Percentiles rank a stretch among this genome's conserved stretches.
phyloP scores from a whole-genome alignment of 345 rosid species.

The Microcos paniculata region DNA sequence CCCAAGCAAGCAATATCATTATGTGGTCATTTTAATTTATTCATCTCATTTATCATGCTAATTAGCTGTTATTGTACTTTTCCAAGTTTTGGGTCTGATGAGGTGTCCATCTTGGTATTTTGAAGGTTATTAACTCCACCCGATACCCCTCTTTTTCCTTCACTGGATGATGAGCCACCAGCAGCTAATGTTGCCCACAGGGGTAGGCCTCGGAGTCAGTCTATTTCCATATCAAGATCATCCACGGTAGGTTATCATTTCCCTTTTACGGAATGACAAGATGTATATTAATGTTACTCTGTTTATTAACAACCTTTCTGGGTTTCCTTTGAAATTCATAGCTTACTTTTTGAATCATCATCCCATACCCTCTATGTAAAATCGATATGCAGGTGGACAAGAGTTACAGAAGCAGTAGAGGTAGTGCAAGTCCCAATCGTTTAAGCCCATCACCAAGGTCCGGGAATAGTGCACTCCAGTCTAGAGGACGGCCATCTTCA shows the following conservation, averaged over 20 bases:
- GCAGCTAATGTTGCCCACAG: conserved; percentile 52
- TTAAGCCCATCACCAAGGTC: conserved; percentile 88
- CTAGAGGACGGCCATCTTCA: conserved; percentile 82
- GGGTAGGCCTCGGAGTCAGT: conserved; percentile 91
- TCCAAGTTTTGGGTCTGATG: conserved; percentile 26
- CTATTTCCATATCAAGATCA: conserved; percentile 86
- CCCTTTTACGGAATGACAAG: conserved; percentile 15
- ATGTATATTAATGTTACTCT: background rate
- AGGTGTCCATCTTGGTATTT: conserved; percentile 32
- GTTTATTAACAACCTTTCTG: background rate
- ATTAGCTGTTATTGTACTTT: background rate
- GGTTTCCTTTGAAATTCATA: background rate
- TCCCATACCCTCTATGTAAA: background rate
- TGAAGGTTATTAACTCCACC: conserved; percentile 97
- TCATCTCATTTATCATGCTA: background rate
- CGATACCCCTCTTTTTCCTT: conserved; percentile 93
- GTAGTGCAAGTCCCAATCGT: conserved; percentile 97
- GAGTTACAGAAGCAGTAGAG: conserved; percentile 85
- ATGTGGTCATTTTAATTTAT: background rate
- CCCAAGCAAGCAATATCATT: background rate
- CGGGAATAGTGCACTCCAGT: conserved; percentile 55
- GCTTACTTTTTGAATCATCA: background rate
- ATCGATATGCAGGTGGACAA: conserved; percentile 74
- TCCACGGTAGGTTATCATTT: conserved; percentile 64
- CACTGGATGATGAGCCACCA: conserved; percentile 80